A percentile compares a stretch with the other conserved stretches of the same genome.
phyloP scores from a whole-genome alignment of 176 grass and related monocot genomes.

The Lolium perenne region DNA sequence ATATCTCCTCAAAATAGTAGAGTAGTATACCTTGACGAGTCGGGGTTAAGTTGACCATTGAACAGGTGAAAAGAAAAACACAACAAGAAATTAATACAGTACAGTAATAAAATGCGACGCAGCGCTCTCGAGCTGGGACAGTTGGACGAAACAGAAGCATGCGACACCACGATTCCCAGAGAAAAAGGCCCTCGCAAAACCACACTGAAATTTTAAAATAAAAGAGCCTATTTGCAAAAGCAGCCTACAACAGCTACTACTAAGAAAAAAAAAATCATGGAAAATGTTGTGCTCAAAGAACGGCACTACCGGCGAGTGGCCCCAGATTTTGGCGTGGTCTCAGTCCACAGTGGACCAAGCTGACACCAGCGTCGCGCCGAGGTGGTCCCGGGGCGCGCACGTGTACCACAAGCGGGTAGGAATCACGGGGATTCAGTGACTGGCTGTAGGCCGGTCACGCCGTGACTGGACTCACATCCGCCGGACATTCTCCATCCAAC shows the following conservation, averaged over 20 bases:
- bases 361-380: too few relatives aligned
- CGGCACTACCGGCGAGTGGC: neutral
- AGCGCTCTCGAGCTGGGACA: neutral
- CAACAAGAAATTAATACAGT: too few relatives aligned
- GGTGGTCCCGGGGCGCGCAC: neutral
- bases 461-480: too few relatives aligned
- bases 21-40: too few relatives aligned
- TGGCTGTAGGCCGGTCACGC: too few relatives aligned
- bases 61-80: neutral
- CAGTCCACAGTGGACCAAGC: neutral
- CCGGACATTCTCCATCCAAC: too few relatives aligned
- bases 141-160: slow-evolving; percentile 48
- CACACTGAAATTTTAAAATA: slow-evolving; percentile 10
- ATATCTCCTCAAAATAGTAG: neutral
- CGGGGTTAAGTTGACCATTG: neutral
- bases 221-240: slow-evolving; percentile 29
- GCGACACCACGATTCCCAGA: neutral
- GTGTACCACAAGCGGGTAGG: neutral
- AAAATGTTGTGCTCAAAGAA: neutral
- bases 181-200: neutral
- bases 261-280: neutral
- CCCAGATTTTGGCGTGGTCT: neutral
- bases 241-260: neutral
- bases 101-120: neutral
- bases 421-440: too few relatives aligned